Evolutionary conservation across 805 yeast genomes (phyloP), one percentile per base, ranked within the genome.

Genomic region (Danielozyma ontarioensis): DNA sequence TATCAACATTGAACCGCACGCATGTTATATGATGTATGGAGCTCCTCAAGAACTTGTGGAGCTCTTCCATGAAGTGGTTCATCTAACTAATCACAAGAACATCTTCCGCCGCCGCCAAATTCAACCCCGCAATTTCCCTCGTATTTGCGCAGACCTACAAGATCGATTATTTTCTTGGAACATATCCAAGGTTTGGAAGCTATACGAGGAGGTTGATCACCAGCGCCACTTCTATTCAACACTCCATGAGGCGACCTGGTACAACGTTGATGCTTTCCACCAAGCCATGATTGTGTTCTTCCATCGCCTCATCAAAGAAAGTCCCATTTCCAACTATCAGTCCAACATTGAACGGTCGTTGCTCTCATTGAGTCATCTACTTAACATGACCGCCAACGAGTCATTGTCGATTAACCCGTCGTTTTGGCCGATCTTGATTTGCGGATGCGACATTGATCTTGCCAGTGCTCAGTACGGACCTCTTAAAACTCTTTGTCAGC

Each of bases 41-140:
- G 45, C 74, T 4, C 80, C 80, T 2, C 42, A 51, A 25, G 57
- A 72, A 3, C 51, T 76, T 24, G 32, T 74, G n/a, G 59, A 53
- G n/a, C 43, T 75, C 4, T 65, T 74, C 48, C 64, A 68, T 39
- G 68, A 68, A 38, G 56, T 65, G 2, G 61, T 74, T 5, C 64
- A 60, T 17, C 52, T 75, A 27, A 59, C 80, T 2, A 76, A 76
- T 45, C 78, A 74, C 44, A 68, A 72, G 43, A 65, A 70, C 37
- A 66, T 70, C 39, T 75, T 75, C 45, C 38, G 42, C 32, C 43
- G 40, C 6, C 43, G 50, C 18, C 61, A 64, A 17, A 59, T 65
- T 22, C 63, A 59, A 28, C 80, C 80, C 0, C 53, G 80, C 27
- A 75, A 74, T 42, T 76, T 73, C 46, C 79, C 80, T 3, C 61